Base-by-base conservation (phyloP, 805 yeast genomes). In the Candida bentonensis region DNA sequence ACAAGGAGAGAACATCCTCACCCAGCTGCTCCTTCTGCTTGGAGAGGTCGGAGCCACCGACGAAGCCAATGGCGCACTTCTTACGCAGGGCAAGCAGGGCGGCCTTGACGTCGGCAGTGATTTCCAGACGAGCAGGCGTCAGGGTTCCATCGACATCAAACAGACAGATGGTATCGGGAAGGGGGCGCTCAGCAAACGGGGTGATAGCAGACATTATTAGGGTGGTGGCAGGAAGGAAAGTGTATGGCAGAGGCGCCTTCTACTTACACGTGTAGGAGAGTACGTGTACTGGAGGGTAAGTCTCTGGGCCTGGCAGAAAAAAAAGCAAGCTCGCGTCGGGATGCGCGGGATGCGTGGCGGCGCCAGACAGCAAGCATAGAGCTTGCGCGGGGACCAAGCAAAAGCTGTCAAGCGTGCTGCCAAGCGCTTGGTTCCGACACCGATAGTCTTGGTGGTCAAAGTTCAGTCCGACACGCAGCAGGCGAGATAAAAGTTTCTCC, bases 101-200 rank as follows among this genome's bases (percentile, higher is more conserved):
- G 51, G 74, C 65, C 60, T 69, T 75, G 79, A 92, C 82, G 66
- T 87, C 95, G 33, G 60, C 63, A 41, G 57, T 76, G 74, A 49
- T 49, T 45, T 60, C 64, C 62, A 79, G 75, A 73, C 99, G 86
- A 45, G 98, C 97, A 54, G 97, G 98, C 36, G 97, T 89, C 65
- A 92, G 74, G 46, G 99, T 92, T 53, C 96, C 98, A 64, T 92
- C 99, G 54, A 92, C 99, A 60, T 92, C 99, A 68, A 92, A 92
- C 53, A 92, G 78, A 54, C 85, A 94, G 59, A 92, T 72, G 51
- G 85, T 82, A 56, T 85, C 81, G 61, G 63, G 61, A 46, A 51
- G 50, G 42, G 94, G 94, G 54, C 79, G 72, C 69, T 84, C 82
- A 65, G 78, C 79, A 61, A 82, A 68, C 33, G 85, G 65, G 60